Conservation (phyloP, 805 yeast genomes). For the Starmerella sp. region DNA sequence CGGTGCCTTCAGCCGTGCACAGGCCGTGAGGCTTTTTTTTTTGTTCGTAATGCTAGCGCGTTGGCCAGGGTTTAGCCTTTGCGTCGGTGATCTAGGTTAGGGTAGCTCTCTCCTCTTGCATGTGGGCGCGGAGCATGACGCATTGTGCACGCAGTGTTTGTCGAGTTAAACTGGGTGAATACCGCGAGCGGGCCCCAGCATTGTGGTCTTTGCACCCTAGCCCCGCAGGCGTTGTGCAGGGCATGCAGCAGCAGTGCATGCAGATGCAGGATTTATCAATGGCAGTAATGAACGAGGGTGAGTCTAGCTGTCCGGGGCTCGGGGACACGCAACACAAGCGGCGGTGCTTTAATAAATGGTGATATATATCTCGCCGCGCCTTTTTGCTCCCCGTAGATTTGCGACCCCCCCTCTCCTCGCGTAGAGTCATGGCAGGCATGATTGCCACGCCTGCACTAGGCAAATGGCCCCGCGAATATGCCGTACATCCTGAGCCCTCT, state of each 20-base stretch:
- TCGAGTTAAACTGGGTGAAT: background rate
- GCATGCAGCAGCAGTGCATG: background rate
- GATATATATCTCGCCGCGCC: background rate
- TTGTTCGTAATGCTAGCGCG: background rate
- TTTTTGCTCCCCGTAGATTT: background rate
- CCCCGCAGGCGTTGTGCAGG: background rate
- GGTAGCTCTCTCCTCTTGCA: background rate
- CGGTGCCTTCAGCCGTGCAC: too few species aligned
- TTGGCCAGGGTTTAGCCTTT: background rate
- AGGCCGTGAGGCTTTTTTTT: background rate
- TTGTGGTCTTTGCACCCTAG: background rate
- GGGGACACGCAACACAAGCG: background rate
- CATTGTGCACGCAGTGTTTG: background rate
- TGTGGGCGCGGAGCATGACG: background rate
- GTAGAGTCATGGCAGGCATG: background rate
- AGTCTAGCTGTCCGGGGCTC: slow-evolving; percentile 1
- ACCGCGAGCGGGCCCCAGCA: background rate
- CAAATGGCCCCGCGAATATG: background rate
- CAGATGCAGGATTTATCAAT: slow-evolving; percentile 2
- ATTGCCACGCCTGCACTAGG: background rate
- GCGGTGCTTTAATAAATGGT: background rate
- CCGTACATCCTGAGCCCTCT: background rate
- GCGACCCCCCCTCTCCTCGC: background rate
- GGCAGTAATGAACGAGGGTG: slow-evolving; percentile 2
- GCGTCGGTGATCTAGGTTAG: background rate